Conservation (phyloP, 2,329 filamentous ascomycete species). For the Diaporthe citriasiana region DNA sequence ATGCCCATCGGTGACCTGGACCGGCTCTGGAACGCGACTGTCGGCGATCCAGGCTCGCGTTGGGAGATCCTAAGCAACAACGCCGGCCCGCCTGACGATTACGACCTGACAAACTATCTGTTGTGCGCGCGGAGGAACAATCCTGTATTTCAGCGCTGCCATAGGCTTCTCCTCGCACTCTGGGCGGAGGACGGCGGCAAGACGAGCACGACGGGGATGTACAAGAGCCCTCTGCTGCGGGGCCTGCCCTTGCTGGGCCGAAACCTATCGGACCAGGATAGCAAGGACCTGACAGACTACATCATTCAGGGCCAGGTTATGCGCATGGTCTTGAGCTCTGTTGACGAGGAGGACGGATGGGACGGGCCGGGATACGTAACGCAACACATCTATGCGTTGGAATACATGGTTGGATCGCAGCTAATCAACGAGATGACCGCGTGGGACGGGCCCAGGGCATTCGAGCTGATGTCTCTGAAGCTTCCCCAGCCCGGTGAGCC, state of each 20-base stretch:
- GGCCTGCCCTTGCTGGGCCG: slow-evolving; percentile 57
- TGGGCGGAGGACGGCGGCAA: slow-evolving; percentile 62
- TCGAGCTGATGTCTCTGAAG: slow-evolving; percentile 62
- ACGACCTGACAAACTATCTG: slow-evolving; percentile 64
- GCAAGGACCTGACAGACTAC: slow-evolving; percentile 66
- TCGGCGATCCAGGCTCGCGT: slow-evolving; percentile 60
- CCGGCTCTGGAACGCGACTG: slow-evolving; percentile 63
- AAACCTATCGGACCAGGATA: slow-evolving; percentile 55
- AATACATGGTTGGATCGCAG: slow-evolving; percentile 65
- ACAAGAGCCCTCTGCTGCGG: slow-evolving; percentile 60
- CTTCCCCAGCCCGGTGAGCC: slow-evolving; percentile 55
- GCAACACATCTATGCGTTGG: slow-evolving; percentile 63
- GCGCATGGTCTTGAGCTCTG: slow-evolving; percentile 63
- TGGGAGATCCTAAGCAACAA: slow-evolving; percentile 65
- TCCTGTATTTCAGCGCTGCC: slow-evolving; percentile 61
- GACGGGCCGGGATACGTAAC: slow-evolving; percentile 66
- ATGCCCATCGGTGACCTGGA: slow-evolving; percentile 71
- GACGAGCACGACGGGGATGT: slow-evolving; percentile 65
- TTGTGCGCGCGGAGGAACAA: slow-evolving; percentile 56
- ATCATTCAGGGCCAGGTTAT: slow-evolving; percentile 70
- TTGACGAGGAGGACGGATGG: slow-evolving; percentile 66
- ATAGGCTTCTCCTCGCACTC: slow-evolving; percentile 64
- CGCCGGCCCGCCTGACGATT: slow-evolving; percentile 51
- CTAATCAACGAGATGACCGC: slow-evolving; percentile 66
- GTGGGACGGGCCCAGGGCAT: slow-evolving; percentile 65